Evolutionary conservation across 2,329 filamentous ascomycete species (phyloP).

Genomic region (Aureobasidium lini): DNA sequence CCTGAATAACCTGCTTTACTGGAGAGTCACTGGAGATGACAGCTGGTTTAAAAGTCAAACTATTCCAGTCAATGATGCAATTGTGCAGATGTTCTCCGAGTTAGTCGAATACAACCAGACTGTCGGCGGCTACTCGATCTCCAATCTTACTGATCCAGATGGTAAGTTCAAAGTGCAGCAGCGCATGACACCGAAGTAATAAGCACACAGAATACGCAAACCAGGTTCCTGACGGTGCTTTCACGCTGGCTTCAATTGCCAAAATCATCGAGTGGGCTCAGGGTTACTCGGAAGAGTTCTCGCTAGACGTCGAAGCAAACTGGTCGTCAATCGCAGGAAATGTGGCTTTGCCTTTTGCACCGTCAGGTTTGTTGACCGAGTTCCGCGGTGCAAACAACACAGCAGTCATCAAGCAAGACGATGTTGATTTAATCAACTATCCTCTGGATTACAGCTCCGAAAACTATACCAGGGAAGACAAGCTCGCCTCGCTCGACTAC

Average conservation of each 20-base stretch:
- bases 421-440: constrained; percentile 59
- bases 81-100: constrained; percentile 55
- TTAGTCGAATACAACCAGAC: constrained; percentile 54
- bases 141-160: constrained; percentile 65
- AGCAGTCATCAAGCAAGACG: constrained; percentile 55
- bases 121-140: constrained; percentile 41
- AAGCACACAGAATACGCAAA: constrained; percentile 57
- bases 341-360: constrained; percentile 16
- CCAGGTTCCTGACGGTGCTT: constrained; percentile 25
- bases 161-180: constrained; percentile 17
- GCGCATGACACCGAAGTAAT: constrained; percentile 28
- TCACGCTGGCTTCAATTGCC: constrained; percentile 16
- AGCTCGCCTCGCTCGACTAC: constrained; percentile 46
- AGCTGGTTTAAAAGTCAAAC: constrained; percentile 48
- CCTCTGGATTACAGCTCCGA: constrained; percentile 46
- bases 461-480: constrained; percentile 44
- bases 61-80: constrained; percentile 57
- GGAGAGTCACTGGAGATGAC: constrained; percentile 52
- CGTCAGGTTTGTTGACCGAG: constrained; percentile 16
- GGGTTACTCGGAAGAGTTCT: constrained; percentile 16
- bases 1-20: constrained; percentile 54
- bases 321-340: constrained; percentile 15
- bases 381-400: constrained; percentile 17
- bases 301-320: constrained; percentile 13
- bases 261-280: constrained; percentile 17